These are phyloP conservation scores for Lavandula angustifolia DNA, from an alignment of 257 asterid species.

Conservation along the genomic window DNA sequence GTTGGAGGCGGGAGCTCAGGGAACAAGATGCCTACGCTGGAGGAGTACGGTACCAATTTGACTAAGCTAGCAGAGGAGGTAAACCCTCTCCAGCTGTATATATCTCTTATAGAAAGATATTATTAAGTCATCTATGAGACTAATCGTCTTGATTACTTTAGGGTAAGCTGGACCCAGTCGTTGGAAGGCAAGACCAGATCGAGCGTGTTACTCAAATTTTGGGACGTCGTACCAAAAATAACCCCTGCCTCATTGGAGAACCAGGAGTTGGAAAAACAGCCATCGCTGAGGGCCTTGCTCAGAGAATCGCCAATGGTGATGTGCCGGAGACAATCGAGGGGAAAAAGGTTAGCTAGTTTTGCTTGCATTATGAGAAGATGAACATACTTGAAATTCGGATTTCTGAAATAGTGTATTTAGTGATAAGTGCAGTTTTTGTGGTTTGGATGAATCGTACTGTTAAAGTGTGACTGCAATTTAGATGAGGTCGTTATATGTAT, in stretches of 20 bases:
- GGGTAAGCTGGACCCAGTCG: conserved; percentile 99
- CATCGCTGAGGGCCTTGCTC: conserved; percentile 98
- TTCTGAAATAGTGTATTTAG: not conserved
- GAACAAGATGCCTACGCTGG: conserved; percentile 73
- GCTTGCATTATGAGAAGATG: conserved; percentile 6
- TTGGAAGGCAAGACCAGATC: conserved; percentile 87
- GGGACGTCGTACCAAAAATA: conserved; percentile 95
- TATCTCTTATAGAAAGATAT: conserved; percentile 13
- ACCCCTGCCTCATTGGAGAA: conserved; percentile 99
- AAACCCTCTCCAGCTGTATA: conserved; percentile 5
- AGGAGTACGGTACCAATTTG: conserved; percentile 78
- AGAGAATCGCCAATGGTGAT: conserved; percentile 90
- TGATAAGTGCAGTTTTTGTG: not conserved
- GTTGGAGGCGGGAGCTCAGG: conserved; percentile 82
- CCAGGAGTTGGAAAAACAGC: conserved; percentile 99
- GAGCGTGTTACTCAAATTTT: conserved; percentile 97
- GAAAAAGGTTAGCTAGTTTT: conserved; percentile 68
- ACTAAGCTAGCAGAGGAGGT: conserved; percentile 94
- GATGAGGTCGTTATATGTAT: not conserved
- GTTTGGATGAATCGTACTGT: conserved; percentile 5
- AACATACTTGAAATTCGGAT: not conserved
- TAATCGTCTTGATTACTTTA: conserved; percentile 36
- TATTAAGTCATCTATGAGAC: conserved; percentile 18
- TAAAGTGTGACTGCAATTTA: conserved; percentile 6
- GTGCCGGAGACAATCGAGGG: conserved; percentile 98